Evolutionary conservation across 495 filamentous ascomycete genomes (phyloP).

Genomic region (Penicilliopsis zonata): DNA sequence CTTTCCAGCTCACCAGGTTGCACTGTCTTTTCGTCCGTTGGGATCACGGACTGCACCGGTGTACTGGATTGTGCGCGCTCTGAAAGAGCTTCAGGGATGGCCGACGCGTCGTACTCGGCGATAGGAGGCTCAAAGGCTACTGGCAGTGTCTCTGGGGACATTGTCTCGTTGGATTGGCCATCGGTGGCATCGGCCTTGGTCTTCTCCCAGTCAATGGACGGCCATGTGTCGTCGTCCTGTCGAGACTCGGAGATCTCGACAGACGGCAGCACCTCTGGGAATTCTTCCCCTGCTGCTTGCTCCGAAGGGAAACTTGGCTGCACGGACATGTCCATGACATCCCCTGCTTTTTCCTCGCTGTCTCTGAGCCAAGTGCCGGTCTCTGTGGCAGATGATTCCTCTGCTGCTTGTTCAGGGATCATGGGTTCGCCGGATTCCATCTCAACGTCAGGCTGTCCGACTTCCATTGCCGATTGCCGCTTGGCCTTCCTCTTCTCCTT

Average conservation of each 20-base stretch:
- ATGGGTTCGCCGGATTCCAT: too few species aligned
- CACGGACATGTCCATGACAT: not conserved
- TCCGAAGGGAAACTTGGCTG: not conserved
- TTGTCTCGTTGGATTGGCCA: constrained; percentile 9
- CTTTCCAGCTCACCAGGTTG: too few species aligned
- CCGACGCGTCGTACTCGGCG: constrained; percentile 21
- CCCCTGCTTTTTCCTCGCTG: not conserved
- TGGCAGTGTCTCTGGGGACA: constrained; percentile 12
- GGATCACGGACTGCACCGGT: constrained; percentile 5
- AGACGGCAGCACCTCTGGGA: too few species aligned
- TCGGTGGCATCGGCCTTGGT: constrained; percentile 14
- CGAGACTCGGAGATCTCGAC: too few species aligned
- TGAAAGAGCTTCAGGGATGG: constrained; percentile 15
- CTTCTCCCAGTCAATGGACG: constrained; percentile 28
- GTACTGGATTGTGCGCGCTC: constrained; percentile 5
- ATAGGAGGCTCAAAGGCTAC: constrained; percentile 20
- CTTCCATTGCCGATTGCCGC: constrained; percentile 8
- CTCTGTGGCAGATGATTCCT: too few species aligned
- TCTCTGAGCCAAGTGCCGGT: too few species aligned
- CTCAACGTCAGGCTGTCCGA: too few species aligned
- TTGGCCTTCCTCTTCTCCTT: constrained; percentile 29
- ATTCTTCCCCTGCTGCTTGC: not conserved
- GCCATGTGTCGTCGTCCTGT: constrained; percentile 20
- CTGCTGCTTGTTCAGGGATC: too few species aligned
- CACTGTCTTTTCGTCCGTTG: not conserved